Conservation (phyloP, 352 stramenopile species). For the Phytophthora rubi region DNA sequence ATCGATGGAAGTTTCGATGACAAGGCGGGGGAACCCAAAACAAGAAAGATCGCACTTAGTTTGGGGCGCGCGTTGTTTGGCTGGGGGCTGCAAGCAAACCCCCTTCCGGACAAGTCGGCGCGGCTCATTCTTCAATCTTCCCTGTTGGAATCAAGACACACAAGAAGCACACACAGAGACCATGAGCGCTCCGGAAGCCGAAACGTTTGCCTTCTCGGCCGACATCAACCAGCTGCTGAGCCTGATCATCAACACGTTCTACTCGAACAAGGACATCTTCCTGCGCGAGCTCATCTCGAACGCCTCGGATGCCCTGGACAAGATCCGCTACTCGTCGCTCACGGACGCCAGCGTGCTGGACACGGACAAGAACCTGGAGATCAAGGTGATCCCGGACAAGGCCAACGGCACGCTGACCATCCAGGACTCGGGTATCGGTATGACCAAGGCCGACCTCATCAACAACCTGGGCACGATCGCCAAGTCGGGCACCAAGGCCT, state of each 20-base stretch:
- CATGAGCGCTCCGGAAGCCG: slow-evolving; percentile 88
- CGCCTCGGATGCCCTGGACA: slow-evolving; percentile 96
- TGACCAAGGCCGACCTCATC: slow-evolving; percentile 99
- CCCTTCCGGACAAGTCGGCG: not conserved
- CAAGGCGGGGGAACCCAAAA: slow-evolving; percentile 15
- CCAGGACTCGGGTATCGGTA: slow-evolving; percentile 98
- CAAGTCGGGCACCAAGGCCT: slow-evolving; percentile 99
- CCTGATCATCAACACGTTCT: slow-evolving; percentile 99
- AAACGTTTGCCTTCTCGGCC: slow-evolving; percentile 99
- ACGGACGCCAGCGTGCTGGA: slow-evolving; percentile 97
- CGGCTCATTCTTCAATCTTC: slow-evolving; percentile 74
- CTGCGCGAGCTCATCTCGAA: slow-evolving; percentile 97
- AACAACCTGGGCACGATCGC: slow-evolving; percentile 99
- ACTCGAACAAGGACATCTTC: slow-evolving; percentile 99
- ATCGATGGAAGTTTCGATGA: slow-evolving; percentile 44
- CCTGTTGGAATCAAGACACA: slow-evolving; percentile 37
- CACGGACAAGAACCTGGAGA: slow-evolving; percentile 97
- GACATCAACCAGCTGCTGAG: slow-evolving; percentile 99
- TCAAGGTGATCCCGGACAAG: slow-evolving; percentile 99
- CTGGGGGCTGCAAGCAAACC: slow-evolving; percentile 25
- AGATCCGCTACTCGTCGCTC: slow-evolving; percentile 97
- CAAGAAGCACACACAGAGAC: slow-evolving; percentile 38
- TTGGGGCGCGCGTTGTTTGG: slow-evolving; percentile 35
- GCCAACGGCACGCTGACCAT: slow-evolving; percentile 99
- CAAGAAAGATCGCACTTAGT: slow-evolving; percentile 30